Evolutionary conservation across 192 early-diverging fungal species (phyloP).

Genomic region (Coemansia biformis): DNA sequence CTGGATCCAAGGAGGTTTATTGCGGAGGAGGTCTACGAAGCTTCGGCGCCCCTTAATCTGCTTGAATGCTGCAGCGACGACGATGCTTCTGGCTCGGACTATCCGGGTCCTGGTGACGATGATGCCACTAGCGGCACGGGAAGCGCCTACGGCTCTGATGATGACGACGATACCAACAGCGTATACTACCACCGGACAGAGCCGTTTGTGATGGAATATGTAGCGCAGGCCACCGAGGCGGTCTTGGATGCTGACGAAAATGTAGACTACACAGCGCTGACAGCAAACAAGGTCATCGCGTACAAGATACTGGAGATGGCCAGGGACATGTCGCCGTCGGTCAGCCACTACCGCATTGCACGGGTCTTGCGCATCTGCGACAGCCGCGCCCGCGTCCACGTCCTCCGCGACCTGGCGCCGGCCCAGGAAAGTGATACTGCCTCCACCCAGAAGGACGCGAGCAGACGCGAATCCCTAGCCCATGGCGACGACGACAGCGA

Average conservation of each 20-base stretch:
- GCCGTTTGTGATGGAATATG: too few relatives aligned
- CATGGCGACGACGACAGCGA: too few relatives aligned
- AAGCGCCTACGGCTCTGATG: not conserved
- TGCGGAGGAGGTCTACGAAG: not conserved
- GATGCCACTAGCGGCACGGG: not conserved
- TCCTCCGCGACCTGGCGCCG: not conserved
- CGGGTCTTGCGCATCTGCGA: not conserved
- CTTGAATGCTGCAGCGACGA: too few relatives aligned
- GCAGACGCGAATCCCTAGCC: too few relatives aligned
- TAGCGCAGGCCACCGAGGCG: not conserved
- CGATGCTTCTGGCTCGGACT: too few relatives aligned
- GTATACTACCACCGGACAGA: too few relatives aligned
- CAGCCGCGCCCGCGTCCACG: not conserved
- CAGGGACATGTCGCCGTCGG: slow-evolving; percentile 1
- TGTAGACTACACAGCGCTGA: not conserved
- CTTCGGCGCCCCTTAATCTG: not conserved
- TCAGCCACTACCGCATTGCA: slow-evolving; percentile 8
- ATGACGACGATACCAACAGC: too few relatives aligned
- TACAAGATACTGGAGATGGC: slow-evolving; percentile 12
- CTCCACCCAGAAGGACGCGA: too few relatives aligned
- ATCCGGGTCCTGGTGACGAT: too few relatives aligned
- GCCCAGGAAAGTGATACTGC: too few relatives aligned
- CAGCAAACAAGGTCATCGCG: not conserved
- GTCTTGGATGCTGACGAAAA: not conserved
- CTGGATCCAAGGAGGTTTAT: too few relatives aligned